Conservation (phyloP, 257 asterid genomes). For the Pogostemon cablin region DNA sequence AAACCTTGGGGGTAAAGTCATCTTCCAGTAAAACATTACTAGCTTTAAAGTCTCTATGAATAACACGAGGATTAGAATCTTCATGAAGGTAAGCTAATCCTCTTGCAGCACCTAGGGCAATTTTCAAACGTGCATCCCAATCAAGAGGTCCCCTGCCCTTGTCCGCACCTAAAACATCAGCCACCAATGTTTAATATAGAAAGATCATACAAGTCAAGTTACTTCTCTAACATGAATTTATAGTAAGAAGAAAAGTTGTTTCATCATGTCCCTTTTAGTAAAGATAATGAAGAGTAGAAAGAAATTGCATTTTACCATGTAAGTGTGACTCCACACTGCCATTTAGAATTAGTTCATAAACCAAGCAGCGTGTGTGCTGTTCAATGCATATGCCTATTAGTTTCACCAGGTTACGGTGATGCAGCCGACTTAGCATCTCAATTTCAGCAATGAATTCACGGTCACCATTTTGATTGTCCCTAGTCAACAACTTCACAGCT, state of each 20-base stretch:
- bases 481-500: conserved; percentile 84
- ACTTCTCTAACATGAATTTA: conserved; percentile 11
- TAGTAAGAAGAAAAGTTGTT: not conserved
- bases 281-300: conserved; percentile 11
- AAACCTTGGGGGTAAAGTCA: conserved; percentile 93
- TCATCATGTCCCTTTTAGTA: conserved; percentile 6
- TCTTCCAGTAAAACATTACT: conserved; percentile 88
- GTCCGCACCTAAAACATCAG: conserved; percentile 68
- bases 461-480: conserved; percentile 85
- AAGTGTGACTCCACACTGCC: conserved; percentile 99
- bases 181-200: conserved; percentile 10
- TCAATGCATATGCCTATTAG: conserved; percentile 93
- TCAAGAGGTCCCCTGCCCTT: conserved; percentile 65
- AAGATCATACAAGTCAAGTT: conserved; percentile 4
- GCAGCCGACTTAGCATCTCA: conserved; percentile 98
- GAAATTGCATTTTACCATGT: conserved; percentile 61
- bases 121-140: conserved; percentile 95
- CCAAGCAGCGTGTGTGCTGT: conserved; percentile 76
- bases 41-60: conserved; percentile 96
- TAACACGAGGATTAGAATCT: conserved; percentile 97
- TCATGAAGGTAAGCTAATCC: conserved; percentile 98
- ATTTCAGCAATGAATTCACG: conserved; percentile 96
- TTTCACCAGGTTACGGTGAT: conserved; percentile 97
- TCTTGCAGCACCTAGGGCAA: conserved; percentile 98
- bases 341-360: conserved; percentile 85